Evolutionary conservation across 2,329 filamentous ascomycete genomes (phyloP), one percentile per base, ranked within the genome.

Genomic region (Neonectria sp.): DNA sequence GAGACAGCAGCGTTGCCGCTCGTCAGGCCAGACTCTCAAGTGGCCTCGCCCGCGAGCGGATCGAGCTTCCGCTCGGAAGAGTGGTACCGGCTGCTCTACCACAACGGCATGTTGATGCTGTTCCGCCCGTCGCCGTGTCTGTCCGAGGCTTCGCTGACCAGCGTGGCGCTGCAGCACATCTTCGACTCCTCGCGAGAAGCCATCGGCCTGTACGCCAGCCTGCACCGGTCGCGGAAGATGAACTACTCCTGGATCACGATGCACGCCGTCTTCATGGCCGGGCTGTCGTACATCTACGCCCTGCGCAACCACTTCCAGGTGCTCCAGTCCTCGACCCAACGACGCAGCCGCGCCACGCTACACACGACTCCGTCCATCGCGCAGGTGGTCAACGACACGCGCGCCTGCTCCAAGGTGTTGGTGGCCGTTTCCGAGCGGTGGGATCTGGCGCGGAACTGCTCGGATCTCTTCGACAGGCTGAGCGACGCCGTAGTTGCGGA

Each of bases 231-330:
- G 0, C 77, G 82, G 5, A 82, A 81, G 52, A 82, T 86, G 63
- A 86, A 86, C 69, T 86, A 82, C 48, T 82, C 81, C 0, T 86
- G 84, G 84, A 82, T 86, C 29, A 85, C 84, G 0, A 79, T 86
- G 63, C 85, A 86, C 56, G 79, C 82, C 0, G 79, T 86, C 2
- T 86, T 86, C 70, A 80, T 85, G 63, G 84, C 84, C 0, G 84
- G 84, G 0, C 66, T 84, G 0, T 82, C 82, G 0, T 85, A 83
- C 55, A 79, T 85, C 3, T 85, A 85, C 45, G 81, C 82, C 0
- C 65, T 84, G 0, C 76, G 81, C 0, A 77, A 80, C 1, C 82
- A 84, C 59, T 79, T 84, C 35, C 80, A 80, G 25, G 76, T 75
- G 11, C 64, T 73, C 4, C 70, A 78, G 29, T 60, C 69, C 9